Evolutionary conservation across 2,329 filamentous ascomycete species (phyloP).

Genomic region (Diaporthe sp.): DNA sequence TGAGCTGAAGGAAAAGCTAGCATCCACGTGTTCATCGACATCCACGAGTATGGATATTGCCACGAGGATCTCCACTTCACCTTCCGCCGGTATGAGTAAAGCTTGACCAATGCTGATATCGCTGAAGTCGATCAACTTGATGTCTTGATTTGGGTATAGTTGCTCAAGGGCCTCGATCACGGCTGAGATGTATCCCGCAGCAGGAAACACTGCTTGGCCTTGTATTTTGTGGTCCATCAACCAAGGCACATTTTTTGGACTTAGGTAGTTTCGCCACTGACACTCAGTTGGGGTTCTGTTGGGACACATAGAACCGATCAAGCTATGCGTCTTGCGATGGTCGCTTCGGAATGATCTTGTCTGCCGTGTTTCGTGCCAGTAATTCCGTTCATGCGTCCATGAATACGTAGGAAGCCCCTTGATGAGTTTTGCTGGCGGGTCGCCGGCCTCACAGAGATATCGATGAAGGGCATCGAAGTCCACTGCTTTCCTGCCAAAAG

Average conservation of each 20-base stretch:
- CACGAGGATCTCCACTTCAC: background rate
- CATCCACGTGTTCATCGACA: background rate
- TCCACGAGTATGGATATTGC: background rate
- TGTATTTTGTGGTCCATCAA: constrained; percentile 23
- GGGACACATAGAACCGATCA: background rate
- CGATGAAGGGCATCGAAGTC: too few relatives aligned
- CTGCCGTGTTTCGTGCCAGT: too few relatives aligned
- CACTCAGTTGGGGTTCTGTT: constrained; percentile 10
- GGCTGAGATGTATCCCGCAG: constrained; percentile 12
- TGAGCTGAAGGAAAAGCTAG: background rate
- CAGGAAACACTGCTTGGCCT: constrained; percentile 20
- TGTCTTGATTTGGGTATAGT: too few relatives aligned
- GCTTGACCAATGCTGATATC: too few relatives aligned
- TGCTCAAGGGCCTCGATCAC: too few relatives aligned
- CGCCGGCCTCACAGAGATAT: too few relatives aligned
- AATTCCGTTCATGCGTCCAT: too few relatives aligned
- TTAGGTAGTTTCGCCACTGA: constrained; percentile 21
- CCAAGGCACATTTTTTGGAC: constrained; percentile 11
- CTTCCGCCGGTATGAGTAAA: background rate
- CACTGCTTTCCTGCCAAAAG: too few relatives aligned
- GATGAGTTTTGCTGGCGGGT: too few relatives aligned
- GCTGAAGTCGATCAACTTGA: too few relatives aligned
- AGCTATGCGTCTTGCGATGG: background rate
- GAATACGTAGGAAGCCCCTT: too few relatives aligned
- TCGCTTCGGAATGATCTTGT: background rate